Percentiles rank a stretch among this genome's conserved stretches.
Conservation (phyloP, 2,329 filamentous ascomycete genomes). For the Blumeria hordei region DNA sequence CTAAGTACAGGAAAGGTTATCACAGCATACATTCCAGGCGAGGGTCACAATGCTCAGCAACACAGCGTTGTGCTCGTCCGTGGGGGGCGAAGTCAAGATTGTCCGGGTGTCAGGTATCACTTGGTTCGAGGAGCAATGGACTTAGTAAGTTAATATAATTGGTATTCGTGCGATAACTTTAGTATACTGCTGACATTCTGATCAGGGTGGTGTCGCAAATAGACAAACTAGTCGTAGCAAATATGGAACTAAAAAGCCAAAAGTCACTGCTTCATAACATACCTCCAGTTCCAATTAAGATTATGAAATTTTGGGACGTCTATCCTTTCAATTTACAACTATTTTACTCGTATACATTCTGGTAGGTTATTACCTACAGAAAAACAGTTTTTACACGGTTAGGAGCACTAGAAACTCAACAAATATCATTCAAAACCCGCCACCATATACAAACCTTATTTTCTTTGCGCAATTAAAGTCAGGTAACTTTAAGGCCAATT, state of each 20-base stretch:
- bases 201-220: slow-evolving; percentile 69
- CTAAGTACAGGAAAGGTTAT: slow-evolving; percentile 70
- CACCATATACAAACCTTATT: no score
- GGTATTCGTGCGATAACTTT: background rate
- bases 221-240: slow-evolving; percentile 73
- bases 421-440: background rate
- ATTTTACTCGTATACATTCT: background rate
- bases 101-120: slow-evolving; percentile 92
- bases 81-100: slow-evolving; percentile 84
- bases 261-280: slow-evolving; percentile 30
- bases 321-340: background rate
- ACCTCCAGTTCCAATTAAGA: background rate
- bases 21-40: slow-evolving; percentile 85
- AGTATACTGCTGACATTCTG: background rate
- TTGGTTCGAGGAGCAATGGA: slow-evolving; percentile 78
- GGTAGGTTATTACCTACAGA: background rate
- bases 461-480: no score
- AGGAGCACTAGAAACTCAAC: background rate
- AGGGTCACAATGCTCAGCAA: slow-evolving; percentile 97
- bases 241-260: slow-evolving; percentile 97
- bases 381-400: background rate
- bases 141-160: slow-evolving; percentile 41
- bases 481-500: no score
- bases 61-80: slow-evolving; percentile 94
- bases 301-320: background rate